Evolutionary conservation across 345 rosid genomes (phyloP).

Genomic region (Gossypium raimondii): DNA sequence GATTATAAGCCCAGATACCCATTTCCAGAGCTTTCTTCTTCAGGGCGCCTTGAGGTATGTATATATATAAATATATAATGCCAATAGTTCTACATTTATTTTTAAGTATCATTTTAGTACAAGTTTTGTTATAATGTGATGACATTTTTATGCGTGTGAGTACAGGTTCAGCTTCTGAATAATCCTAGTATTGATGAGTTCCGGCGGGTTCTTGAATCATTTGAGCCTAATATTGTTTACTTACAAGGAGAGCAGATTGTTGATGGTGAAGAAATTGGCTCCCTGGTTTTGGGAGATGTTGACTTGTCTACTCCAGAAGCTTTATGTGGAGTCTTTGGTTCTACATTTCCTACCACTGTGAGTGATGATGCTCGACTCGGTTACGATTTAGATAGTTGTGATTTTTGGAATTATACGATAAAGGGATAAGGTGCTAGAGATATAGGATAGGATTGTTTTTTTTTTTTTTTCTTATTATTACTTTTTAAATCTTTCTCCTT

Average conservation of each 20-base stretch:
- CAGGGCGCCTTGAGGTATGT: conserved; percentile 81
- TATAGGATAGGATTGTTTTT: not conserved
- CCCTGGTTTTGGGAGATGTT: conserved; percentile 55
- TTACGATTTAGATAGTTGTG: conserved; percentile 10
- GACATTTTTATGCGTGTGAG: conserved; percentile 17
- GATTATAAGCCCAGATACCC: conserved; percentile 59
- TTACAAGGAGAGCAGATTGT: conserved; percentile 68
- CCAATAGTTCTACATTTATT: conserved; percentile 8
- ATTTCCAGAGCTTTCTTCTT: conserved; percentile 73
- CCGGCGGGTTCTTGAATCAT: conserved; percentile 46
- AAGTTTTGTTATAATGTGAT: conserved; percentile 8
- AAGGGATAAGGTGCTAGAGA: not conserved
- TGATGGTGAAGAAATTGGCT: conserved; percentile 68
- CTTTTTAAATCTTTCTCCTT: not conserved
- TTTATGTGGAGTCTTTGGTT: conserved; percentile 62
- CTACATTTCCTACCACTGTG: conserved; percentile 77
- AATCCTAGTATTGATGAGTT: conserved; percentile 72
- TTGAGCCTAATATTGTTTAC: conserved; percentile 70
- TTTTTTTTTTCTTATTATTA: too few relatives aligned
- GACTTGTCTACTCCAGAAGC: conserved; percentile 71
- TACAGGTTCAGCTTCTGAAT: conserved; percentile 75
- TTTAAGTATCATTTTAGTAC: not conserved
- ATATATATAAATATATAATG: not conserved
- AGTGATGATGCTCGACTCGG: conserved; percentile 36
- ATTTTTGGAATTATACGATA: not conserved